Evolutionary conservation across 306 rosid species (phyloP), one percentile per base, ranked within the genome.

Genomic region (Gynostemma pentaphyllum): DNA sequence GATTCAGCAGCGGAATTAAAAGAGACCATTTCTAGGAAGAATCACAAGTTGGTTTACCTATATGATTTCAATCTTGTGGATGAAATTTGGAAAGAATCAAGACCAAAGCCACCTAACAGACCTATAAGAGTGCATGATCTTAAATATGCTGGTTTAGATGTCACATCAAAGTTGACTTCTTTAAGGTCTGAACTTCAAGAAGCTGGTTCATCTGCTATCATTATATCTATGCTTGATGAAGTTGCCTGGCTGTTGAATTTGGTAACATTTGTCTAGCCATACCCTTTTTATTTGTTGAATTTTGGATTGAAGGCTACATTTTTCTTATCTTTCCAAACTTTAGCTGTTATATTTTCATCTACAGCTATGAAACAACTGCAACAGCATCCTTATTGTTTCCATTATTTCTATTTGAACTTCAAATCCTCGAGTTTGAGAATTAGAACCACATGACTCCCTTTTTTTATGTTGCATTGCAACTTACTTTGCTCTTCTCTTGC

Each of bases 221-320:
- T 86, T 26, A 72, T 92, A 71, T 88, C 96, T 30, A 81, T 80
- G 90, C 98, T 92, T 11, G 98, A 92, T 82, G 96, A 92, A 81
- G 69, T 92, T 68, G 98, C 98, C 22, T 92, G 98, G 98, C 63
- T 92, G 67, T 76, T 88, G 81, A 92, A 92, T 86, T 72, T 88
- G 98, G 98, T 92, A 92, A 64, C 70, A 42, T 64, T 47, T 70
- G 65, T 70, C 52, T 37, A 3, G 36, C 21, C 16, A 23, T 57
- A 19, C 10, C 34, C 13, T 41, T 55, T 15, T 46, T 28, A n/a
- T 64, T 64, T 8, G 29, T 28, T 9, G 39, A 23, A 22, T 12
- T 51, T 50, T 12, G 24, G 18, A 19, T 48, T 15, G 12, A 15
- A 44, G 40, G 41, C 28, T 0, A 26, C 1, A 4, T 19, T 56